Base-by-base conservation (phyloP, 1,284 basidiomycete genomes). In the Moesziomyces parantarcticus region DNA sequence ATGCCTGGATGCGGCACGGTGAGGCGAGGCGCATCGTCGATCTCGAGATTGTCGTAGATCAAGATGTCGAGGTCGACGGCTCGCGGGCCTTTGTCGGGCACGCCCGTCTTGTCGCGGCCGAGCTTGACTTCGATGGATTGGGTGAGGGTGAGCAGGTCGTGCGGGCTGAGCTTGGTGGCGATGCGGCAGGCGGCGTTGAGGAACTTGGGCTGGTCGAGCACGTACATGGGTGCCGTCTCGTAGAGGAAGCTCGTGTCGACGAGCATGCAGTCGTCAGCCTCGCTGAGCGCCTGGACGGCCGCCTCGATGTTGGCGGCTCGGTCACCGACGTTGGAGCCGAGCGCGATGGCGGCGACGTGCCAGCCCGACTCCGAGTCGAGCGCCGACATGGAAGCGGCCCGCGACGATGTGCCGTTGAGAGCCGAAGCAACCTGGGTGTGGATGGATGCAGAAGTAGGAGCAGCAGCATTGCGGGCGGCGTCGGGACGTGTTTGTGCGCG, bases 201-300 rank as follows among this genome's bases (percentile, higher is more conserved):
- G 85, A 99, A 99, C 29, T 87, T 85, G 23, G 92, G 92, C 84
- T 99, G 96, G 68, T 97, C 90, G 18, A 88, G 88, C 23, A 96
- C 90, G 84, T 99, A 99, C 97, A 98, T 98, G 0, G 97, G 94
- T 21, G 90, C 87, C 20, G 92, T 95, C 85, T 97, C 92, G 83
- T 99, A 99, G 85, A 99, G 84, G 85, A 95, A 93, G 80, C 93
- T 94, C 0, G 93, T 95, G 74, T 92, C 88, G 25, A 91, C 85
- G 85, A 79, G 16, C 78, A 81, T 5, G 90, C 84, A 76, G 23
- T 58, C 66, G 5, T 65, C 48, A 20, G 75, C 58, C 66, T 80
- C 58, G 75, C 68, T 40, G 58, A 83, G 61, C 74, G 6, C 80
- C 90, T 90, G 3, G 90, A 86, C 26, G 88, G 93, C 93, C 26